Evolutionary conservation across 2,329 filamentous ascomycete genomes (phyloP).

Genomic region (Monascus ruber): DNA sequence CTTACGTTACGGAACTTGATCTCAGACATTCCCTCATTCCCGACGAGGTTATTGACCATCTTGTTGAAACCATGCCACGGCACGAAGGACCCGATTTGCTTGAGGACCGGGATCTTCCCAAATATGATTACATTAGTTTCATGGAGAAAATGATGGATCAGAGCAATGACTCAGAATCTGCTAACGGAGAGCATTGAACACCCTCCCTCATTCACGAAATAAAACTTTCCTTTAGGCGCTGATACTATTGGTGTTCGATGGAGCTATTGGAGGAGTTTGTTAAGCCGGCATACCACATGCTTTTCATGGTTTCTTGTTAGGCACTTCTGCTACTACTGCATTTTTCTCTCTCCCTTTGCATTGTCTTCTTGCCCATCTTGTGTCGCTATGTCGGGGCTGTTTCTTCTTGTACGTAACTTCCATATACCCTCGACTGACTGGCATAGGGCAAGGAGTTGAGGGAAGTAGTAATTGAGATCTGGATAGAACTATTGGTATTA

Average conservation of each 20-base stretch:
- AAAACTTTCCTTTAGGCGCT: constrained; percentile 5
- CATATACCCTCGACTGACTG: no score
- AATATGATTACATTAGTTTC: constrained; percentile 94
- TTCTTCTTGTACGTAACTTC: no score
- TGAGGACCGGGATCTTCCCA: constrained; percentile 69
- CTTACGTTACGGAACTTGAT: constrained; percentile 96
- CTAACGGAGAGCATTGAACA: constrained; percentile 10
- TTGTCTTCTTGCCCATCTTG: no score
- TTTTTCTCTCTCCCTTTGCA: no score
- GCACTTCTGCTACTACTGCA: no score
- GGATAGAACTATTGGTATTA: no score
- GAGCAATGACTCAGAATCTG: constrained; percentile 16
- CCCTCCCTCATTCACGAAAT: constrained; percentile 4
- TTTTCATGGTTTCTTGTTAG: constrained; percentile 1
- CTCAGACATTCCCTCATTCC: constrained; percentile 88
- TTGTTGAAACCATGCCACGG: constrained; percentile 73
- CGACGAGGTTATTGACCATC: constrained; percentile 90
- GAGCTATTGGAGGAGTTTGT: constrained; percentile 12
- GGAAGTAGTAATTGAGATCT: no score
- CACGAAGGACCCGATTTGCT: constrained; percentile 78
- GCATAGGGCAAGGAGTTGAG: no score
- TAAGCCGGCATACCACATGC: constrained; percentile 11
- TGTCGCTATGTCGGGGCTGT: no score
- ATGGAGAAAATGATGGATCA: constrained; percentile 73
- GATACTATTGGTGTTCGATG: constrained; percentile 12